These are phyloP conservation scores for Epicoccum nigrum DNA, from an alignment of 2,329 filamentous ascomycete genomes.

Conservation along the genomic window DNA sequence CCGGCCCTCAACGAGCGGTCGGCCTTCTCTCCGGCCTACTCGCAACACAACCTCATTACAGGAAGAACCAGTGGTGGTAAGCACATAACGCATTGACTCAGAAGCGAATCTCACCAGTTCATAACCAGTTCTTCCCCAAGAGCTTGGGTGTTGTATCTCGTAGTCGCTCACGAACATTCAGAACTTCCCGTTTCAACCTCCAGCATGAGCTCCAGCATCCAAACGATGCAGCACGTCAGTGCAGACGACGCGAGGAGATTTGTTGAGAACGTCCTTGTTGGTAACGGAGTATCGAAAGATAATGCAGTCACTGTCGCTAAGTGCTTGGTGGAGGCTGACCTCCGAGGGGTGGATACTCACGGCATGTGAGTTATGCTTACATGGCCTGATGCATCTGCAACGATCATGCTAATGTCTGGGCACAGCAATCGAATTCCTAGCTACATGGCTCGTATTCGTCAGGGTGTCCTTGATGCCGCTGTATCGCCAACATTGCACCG, in stretches of 20 bases:
- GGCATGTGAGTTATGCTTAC: conserved; percentile 55
- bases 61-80: not conserved
- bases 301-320: conserved; percentile 69
- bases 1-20: not conserved
- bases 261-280: conserved; percentile 61
- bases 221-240: conserved; percentile 28
- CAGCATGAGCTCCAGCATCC: conserved; percentile 8
- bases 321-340: conserved; percentile 74
- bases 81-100: conserved; percentile 4
- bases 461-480: conserved; percentile 68
- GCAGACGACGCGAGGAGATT: conserved; percentile 48
- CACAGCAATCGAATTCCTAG: conserved; percentile 71
- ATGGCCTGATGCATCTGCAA: conserved; percentile 1
- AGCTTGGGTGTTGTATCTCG: no score
- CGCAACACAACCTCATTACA: conserved; percentile 5
- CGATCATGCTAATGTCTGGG: conserved; percentile 6
- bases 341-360: conserved; percentile 80
- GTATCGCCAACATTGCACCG: conserved; percentile 65
- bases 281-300: conserved; percentile 63
- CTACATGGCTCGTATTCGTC: conserved; percentile 75
- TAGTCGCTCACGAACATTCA: not conserved
- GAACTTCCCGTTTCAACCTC: not conserved
- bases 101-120: not conserved
- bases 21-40: conserved; percentile 6
- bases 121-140: not conserved